phyloP scores from a whole-genome alignment of 768 basidiomycete species.

The Mrakia hoshinonis region DNA sequence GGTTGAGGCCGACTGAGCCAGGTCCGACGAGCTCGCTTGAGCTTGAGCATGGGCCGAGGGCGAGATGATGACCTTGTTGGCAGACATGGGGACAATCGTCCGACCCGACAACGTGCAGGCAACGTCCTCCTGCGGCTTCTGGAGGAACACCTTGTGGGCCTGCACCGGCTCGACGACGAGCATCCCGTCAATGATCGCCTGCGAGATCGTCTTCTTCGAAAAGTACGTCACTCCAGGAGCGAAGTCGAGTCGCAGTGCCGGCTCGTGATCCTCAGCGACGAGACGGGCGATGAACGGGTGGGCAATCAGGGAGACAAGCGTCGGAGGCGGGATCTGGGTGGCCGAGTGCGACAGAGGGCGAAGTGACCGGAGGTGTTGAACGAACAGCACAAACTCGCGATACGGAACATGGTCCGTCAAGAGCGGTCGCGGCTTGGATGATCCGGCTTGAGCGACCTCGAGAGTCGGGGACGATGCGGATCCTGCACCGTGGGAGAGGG shows the following conservation, averaged over 20 bases:
- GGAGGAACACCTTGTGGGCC: slow-evolving; percentile 30
- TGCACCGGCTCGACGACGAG: slow-evolving; percentile 80
- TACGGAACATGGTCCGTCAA: slow-evolving; percentile 62
- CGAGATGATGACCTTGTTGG: slow-evolving; percentile 2
- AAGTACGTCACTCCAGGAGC: slow-evolving; percentile 84
- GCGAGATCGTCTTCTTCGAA: slow-evolving; percentile 61
- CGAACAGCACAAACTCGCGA: slow-evolving; percentile 67
- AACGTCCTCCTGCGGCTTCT: slow-evolving; percentile 44
- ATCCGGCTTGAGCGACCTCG: background rate
- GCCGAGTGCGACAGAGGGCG: slow-evolving; percentile 51
- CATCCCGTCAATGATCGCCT: slow-evolving; percentile 79
- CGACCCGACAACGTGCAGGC: slow-evolving; percentile 73
- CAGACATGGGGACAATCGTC: slow-evolving; percentile 33
- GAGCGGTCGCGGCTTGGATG: slow-evolving; percentile 1
- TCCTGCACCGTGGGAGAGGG: slow-evolving; percentile 42
- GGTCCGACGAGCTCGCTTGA: slow-evolving; percentile 24
- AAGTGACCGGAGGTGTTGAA: slow-evolving; percentile 64
- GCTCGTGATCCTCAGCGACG: slow-evolving; percentile 79
- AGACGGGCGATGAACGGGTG: slow-evolving; percentile 71
- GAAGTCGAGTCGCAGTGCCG: slow-evolving; percentile 82
- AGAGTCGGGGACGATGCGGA: background rate
- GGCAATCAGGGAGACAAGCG: slow-evolving; percentile 49
- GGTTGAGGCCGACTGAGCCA: background rate
- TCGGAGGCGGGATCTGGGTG: slow-evolving; percentile 43
- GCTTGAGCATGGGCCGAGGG: background rate